Conservation (phyloP, 805 yeast genomes). For the Myxozyma neotropica region DNA sequence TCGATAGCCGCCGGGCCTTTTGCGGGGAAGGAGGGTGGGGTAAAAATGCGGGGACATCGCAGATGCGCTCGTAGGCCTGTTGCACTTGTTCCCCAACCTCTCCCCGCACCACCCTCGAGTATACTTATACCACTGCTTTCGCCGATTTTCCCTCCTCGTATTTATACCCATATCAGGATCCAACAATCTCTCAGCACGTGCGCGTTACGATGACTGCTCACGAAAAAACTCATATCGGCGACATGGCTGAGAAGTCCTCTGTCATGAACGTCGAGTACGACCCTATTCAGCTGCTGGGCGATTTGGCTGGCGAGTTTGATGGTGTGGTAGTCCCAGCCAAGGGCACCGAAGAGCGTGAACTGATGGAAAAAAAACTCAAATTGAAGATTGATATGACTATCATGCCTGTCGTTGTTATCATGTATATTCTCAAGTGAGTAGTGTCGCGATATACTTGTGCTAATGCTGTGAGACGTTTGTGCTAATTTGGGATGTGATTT, state of each 20-base stretch:
- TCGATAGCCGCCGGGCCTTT: not conserved
- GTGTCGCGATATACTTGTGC: too few species aligned
- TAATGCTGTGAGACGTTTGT: too few species aligned
- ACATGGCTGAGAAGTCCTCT: not conserved
- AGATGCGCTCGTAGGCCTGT: not conserved
- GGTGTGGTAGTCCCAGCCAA: conserved; percentile 35
- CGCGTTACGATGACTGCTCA: not conserved
- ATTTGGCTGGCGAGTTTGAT: conserved; percentile 27
- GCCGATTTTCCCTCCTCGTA: not conserved
- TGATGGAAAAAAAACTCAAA: conserved; percentile 49
- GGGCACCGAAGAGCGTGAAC: conserved; percentile 49
- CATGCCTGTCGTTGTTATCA: conserved; percentile 53
- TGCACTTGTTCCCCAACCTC: not conserved
- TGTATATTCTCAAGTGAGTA: conserved; percentile 51
- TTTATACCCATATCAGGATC: not conserved
- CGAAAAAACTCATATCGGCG: not conserved
- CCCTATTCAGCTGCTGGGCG: conserved; percentile 10
- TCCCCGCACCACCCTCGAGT: not conserved
- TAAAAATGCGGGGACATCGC: not conserved
- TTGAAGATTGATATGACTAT: conserved; percentile 54
- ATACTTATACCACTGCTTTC: not conserved
- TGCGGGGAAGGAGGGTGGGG: not conserved
- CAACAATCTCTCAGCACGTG: not conserved
- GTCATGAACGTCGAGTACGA: not conserved
- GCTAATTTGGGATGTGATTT: too few species aligned